Percentiles rank a stretch among this genome's conserved stretches.
These are phyloP conservation scores for Laetiporus sulphureus DNA, from an alignment of 1,284 basidiomycete genomes.

Conservation along the genomic window DNA sequence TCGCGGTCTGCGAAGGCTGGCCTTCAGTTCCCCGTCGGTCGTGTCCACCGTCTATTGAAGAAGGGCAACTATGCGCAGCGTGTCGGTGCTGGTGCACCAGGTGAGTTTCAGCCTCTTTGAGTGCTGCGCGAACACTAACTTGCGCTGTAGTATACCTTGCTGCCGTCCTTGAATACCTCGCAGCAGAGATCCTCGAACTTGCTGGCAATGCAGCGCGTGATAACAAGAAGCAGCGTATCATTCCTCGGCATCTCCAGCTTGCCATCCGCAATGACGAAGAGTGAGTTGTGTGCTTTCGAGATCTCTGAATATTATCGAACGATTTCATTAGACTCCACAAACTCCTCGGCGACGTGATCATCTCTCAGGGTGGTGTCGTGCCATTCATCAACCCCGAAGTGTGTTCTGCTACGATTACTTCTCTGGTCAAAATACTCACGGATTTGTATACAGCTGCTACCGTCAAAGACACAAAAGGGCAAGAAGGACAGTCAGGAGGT, in stretches of 20 bases:
- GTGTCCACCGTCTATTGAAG: constrained; percentile 88
- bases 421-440: constrained; percentile 7
- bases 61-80: constrained; percentile 84
- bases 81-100: constrained; percentile 75
- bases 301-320: background rate
- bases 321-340: constrained; percentile 44
- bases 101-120: constrained; percentile 31
- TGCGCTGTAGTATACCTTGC: constrained; percentile 71
- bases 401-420: constrained; percentile 6
- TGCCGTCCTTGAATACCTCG: constrained; percentile 78
- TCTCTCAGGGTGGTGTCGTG: constrained; percentile 86
- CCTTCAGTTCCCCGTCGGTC: constrained; percentile 86
- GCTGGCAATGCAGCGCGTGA: constrained; percentile 79
- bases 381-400: constrained; percentile 48
- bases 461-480: constrained; percentile 36
- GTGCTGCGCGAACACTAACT: background rate
- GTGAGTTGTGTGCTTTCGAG: constrained; percentile 26
- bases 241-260: constrained; percentile 83
- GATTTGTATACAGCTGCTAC: constrained; percentile 43
- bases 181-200: constrained; percentile 84
- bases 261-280: constrained; percentile 86
- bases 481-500: constrained; percentile 35
- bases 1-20: constrained; percentile 81
- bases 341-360: constrained; percentile 75
- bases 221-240: constrained; percentile 85